Evolutionary conservation across 1,284 basidiomycete species (phyloP), one percentile per base, ranked within the genome.

Genomic region (Rhodotorula mucilaginosa): DNA sequence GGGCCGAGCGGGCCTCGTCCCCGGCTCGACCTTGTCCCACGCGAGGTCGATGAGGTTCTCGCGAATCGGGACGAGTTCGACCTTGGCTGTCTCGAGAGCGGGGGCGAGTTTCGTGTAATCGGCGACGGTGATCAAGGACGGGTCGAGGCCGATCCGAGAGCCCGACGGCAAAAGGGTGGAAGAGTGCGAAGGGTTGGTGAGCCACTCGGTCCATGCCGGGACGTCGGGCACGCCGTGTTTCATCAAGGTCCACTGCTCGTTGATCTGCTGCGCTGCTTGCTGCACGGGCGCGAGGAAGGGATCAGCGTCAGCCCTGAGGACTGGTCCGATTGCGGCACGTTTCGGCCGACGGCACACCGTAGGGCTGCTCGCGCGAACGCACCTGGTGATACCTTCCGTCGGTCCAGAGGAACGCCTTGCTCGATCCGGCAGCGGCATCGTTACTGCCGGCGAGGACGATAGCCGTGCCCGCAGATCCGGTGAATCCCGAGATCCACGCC

Each of bases 21-120:
- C 52, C 34, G 89, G 87, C 39, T 88, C 86, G 16, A 81, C 72
- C 2, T 8, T 26, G 15, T 64, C 62, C 96, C 96, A 98, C 26
- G 96, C 85, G 10, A 83, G 74, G 80, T 97, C 96, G 3, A 98
- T 88, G 3, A 92, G 86, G 80, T 98, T 97, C 34, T 85, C 82
- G 0, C 81, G 77, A 29, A 91, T 82, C 6, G 89, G 84, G 2
- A 93, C 86, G 21, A 93, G 84, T 31, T 84, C 80, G 1, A 89
- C 89, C 12, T 85, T 81, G 57, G 83, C 82, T 29, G 84, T 79
- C 51, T 82, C 80, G 2, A 91, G 84, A 13, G 85, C 81, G 60
- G 86, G 86, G 59, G 81, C 81, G 64, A 92, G 74, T 16, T 74
- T 56, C 31, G 72, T 67, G 47, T 80, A 79, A 65, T 83, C 82